Evolutionary conservation across 2,329 filamentous ascomycete species (phyloP), one percentile per base, ranked within the genome.

Genomic region (Aspergillus sp.): DNA sequence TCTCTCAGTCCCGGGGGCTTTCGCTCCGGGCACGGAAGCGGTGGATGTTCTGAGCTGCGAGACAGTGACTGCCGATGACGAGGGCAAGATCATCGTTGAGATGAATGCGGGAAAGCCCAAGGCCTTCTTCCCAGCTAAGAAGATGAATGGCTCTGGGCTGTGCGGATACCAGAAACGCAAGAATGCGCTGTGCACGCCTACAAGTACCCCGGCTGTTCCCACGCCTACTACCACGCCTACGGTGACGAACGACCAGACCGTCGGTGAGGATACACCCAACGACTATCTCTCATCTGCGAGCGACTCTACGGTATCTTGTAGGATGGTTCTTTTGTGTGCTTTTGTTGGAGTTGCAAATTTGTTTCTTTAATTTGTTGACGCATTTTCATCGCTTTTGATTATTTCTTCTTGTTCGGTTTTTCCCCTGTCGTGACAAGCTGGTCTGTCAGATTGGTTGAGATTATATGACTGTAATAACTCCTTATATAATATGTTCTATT

Each of bases 51-150:
- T 71, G 18, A 61, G 50, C 32, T 72, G 69, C 49, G 58, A 60
- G 24, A 62, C 55, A n/a, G 61, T 67, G 36, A 62, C 56, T 38
- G 63, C 68, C 11, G 49, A 66, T 36, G 43, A 59, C 2, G 15
- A 32, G 18, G 69, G 68, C n/a, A 44, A 56, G 12, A 47, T 70
- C 9, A 55, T 48, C 2, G 58, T 69, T 6, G 51, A 62, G 7
- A 68, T 71, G 67, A 52, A 63, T 30, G 54, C 62, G 17, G 69
- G 69, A 15, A 59, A 66, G 49, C 69, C 70, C 1, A 63, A 63
- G n/a, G 66, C 70, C 15, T 64, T 71, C 43, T 71, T 64, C 49
- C 69, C 68, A 7, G 58, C 57, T 1, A 26, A 54, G 8, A 61
- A 66, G 13, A 59, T 71, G 61, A 50, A 60, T 4, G 66, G 67